These are phyloP conservation scores for Plasmodium yoelii DNA, from an alignment of 169 alveolate genomes.

Conservation along the genomic window DNA sequence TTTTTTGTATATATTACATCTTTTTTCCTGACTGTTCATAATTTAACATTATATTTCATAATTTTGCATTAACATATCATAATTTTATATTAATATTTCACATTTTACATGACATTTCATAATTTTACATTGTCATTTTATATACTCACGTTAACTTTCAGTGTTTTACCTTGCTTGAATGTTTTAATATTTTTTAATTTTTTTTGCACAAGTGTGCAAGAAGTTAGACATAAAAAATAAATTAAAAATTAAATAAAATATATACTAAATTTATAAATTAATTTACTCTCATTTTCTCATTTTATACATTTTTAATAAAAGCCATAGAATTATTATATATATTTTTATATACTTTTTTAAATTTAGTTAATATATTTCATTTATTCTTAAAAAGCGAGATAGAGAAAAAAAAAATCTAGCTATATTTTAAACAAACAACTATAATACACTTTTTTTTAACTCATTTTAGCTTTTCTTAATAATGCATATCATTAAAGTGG, in stretches of 20 bases:
- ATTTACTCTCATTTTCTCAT: not conserved
- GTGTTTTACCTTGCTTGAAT: conserved; percentile 9
- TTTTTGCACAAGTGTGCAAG: conserved; percentile 51
- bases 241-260: not conserved
- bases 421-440: no score
- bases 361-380: no score
- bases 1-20: not conserved
- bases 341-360: no score
- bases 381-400: no score
- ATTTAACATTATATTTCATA: not conserved
- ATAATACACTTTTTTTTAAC: no score
- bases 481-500: no score
- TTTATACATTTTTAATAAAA: not conserved
- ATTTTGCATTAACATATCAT: not conserved
- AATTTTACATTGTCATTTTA: conserved; percentile 9
- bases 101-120: not conserved
- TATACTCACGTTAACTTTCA: conserved; percentile 9
- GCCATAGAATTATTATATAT: not conserved
- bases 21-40: not conserved
- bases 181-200: conserved; percentile 38
- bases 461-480: no score
- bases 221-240: not conserved
- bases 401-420: no score
- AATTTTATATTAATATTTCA: not conserved
- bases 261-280: not conserved